Conservation (phyloP, 163 green algal species). For the Dunaliella salina region DNA sequence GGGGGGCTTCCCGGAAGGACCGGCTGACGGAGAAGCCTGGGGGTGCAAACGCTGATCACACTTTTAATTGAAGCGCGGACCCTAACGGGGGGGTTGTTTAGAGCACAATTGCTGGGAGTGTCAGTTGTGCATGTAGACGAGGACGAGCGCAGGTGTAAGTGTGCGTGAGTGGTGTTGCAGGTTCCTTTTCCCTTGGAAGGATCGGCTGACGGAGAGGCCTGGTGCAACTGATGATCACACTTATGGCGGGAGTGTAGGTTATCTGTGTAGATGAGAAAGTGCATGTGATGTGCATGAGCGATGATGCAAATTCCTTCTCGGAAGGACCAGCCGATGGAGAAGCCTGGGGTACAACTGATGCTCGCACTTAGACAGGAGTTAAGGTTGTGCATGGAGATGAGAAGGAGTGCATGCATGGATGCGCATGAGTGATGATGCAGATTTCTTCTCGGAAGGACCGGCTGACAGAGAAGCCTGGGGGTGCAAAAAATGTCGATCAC, state of each 20-base stretch:
- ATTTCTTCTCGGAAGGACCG: background rate
- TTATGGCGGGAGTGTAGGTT: too few species aligned
- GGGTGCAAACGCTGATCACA: too few species aligned
- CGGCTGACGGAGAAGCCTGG: slow-evolving; percentile 43
- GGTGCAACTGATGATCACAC: too few species aligned
- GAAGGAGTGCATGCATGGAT: background rate
- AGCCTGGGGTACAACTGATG: too few species aligned
- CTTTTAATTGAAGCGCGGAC: too few species aligned
- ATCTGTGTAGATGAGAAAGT: background rate
- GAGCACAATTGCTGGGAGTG: too few species aligned
- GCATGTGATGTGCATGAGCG: background rate
- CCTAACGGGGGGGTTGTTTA: too few species aligned
- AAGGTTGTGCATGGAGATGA: background rate
- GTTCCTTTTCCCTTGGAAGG: background rate
- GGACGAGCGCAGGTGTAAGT: background rate
- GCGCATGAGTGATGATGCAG: background rate
- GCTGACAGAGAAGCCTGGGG: background rate
- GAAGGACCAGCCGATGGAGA: background rate
- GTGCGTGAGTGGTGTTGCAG: background rate
- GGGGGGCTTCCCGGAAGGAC: slow-evolving; percentile 61
- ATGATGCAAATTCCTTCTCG: background rate
- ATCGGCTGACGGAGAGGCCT: background rate
- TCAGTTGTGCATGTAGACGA: background rate
- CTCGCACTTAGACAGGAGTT: too few species aligned
- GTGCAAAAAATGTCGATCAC: too few species aligned